These are phyloP conservation scores for Entomortierella lignicola DNA, from an alignment of 192 early-diverging fungal species.

Conservation along the genomic window DNA sequence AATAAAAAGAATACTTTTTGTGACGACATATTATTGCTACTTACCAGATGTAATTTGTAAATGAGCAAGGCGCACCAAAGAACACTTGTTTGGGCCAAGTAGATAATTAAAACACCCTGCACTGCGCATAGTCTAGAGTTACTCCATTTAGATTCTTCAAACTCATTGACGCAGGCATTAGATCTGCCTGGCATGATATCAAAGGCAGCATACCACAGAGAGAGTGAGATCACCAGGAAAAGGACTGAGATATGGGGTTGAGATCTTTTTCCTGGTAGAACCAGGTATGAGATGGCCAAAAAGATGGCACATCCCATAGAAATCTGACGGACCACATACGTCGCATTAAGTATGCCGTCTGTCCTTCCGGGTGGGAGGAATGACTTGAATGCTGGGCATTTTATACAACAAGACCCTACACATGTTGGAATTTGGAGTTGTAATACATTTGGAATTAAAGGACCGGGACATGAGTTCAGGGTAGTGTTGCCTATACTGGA, in stretches of 20 bases:
- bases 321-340: constrained; percentile 24
- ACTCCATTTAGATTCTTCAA: constrained; percentile 30
- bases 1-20: too few relatives aligned
- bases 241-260: constrained; percentile 51
- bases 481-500: constrained; percentile 8
- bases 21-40: too few relatives aligned
- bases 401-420: constrained; percentile 21
- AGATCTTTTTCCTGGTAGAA: constrained; percentile 35
- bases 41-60: constrained; percentile 51
- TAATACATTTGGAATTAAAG: constrained; percentile 24
- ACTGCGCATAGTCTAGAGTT: constrained; percentile 37
- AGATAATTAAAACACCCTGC: constrained; percentile 49
- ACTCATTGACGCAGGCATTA: constrained; percentile 47
- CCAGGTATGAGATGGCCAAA: constrained; percentile 40
- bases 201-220: constrained; percentile 44
- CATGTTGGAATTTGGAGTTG: constrained; percentile 35
- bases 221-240: constrained; percentile 26
- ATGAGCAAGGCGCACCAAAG: constrained; percentile 50
- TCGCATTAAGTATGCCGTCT: constrained; percentile 10
- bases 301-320: constrained; percentile 30
- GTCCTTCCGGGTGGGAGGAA: constrained; percentile 32
- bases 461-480: constrained; percentile 10
- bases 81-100: constrained; percentile 35
- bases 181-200: constrained; percentile 46
- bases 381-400: constrained; percentile 31